Conservation (phyloP, 768 basidiomycete species). For the Termitomyces bulborhizus region DNA sequence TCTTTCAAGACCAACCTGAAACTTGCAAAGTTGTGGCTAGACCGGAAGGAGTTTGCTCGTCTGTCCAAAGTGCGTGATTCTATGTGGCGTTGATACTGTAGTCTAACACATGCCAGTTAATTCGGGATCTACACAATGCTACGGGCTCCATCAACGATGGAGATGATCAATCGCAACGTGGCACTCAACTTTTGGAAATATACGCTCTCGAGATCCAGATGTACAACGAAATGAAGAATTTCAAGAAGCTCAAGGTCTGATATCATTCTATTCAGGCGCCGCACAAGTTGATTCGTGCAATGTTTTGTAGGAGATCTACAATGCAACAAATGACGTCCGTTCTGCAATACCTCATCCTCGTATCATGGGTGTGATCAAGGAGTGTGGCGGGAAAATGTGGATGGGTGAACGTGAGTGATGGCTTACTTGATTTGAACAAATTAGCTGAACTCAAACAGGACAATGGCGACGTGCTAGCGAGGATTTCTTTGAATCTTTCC, state of each 20-base stretch:
- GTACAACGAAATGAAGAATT: conserved; percentile 95
- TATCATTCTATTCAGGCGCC: background rate
- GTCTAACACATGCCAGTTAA: conserved; percentile 41
- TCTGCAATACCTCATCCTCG: conserved; percentile 97
- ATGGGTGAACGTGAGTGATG: conserved; percentile 87
- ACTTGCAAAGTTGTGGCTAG: conserved; percentile 95
- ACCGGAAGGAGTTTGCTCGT: conserved; percentile 84
- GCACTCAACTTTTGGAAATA: conserved; percentile 92
- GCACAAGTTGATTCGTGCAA: background rate
- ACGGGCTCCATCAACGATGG: conserved; percentile 57
- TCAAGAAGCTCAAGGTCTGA: conserved; percentile 87
- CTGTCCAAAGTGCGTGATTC: conserved; percentile 60
- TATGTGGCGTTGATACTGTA: background rate
- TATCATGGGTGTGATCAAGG: conserved; percentile 98
- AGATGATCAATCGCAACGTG: conserved; percentile 86
- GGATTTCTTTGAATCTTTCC: conserved; percentile 98
- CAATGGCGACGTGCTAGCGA: conserved; percentile 97
- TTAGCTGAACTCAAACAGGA: conserved; percentile 35
- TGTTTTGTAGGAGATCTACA: conserved; percentile 82
- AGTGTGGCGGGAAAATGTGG: conserved; percentile 99
- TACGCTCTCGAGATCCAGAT: conserved; percentile 99
- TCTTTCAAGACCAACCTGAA: conserved; percentile 96
- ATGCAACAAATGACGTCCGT: conserved; percentile 86
- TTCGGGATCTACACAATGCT: conserved; percentile 67
- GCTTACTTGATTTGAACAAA: background rate